phyloP scores from a whole-genome alignment of 164 flowering plant genomes.

The Berberis thunbergii region DNA sequence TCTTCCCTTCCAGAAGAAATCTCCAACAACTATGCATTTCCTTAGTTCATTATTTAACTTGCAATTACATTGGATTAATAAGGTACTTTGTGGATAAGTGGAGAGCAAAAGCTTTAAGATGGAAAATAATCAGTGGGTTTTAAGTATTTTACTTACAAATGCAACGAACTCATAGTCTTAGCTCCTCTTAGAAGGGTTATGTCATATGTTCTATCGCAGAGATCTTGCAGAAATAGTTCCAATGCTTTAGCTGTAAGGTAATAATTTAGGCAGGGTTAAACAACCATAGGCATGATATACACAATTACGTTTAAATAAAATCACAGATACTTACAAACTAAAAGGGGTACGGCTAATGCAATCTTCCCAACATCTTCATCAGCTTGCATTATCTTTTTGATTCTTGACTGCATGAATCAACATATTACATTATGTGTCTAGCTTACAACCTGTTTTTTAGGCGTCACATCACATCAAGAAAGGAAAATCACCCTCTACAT shows the following conservation, averaged over 20 bases:
- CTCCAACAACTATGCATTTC: no score
- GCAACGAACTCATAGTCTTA: conserved; percentile 63
- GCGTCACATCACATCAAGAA: not conserved
- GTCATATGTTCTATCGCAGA: conserved; percentile 74
- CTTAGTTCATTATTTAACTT: no score
- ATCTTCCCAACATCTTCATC: conserved; percentile 91
- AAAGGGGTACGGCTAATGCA: conserved; percentile 77
- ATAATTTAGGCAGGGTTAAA: not conserved
- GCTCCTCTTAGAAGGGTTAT: conserved; percentile 82
- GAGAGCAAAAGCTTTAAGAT: not conserved
- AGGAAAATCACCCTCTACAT: not conserved
- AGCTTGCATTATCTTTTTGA: conserved; percentile 89
- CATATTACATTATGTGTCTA: not conserved
- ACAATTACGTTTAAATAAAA: not conserved
- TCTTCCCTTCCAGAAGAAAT: no score
- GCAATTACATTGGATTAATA: no score
- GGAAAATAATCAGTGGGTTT: not conserved
- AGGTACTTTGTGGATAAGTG: no score
- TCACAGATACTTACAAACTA: conserved; percentile 53
- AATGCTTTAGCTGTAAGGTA: conserved; percentile 66
- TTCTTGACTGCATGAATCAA: conserved; percentile 47
- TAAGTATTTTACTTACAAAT: conserved; percentile 40
- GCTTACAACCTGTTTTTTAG: not conserved
- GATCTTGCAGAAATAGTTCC: conserved; percentile 82
- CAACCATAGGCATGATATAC: not conserved